Evolutionary conservation across 352 stramenopile species (phyloP).

Genomic region (Pythium myriotylum): DNA sequence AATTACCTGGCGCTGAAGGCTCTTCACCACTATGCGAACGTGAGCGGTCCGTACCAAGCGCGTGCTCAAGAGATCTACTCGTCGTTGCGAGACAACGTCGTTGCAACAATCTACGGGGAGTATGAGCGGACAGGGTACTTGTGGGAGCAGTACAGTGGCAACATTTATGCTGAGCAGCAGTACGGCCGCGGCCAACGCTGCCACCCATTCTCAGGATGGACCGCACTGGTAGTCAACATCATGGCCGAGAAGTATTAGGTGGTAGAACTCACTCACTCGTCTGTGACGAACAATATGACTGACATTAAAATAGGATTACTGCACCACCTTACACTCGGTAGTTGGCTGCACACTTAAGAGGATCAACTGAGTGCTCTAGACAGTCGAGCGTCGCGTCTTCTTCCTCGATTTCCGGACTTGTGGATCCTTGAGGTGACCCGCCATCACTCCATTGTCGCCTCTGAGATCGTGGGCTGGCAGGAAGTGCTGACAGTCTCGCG

Average conservation of each 20-base stretch:
- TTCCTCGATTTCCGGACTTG: slow-evolving; percentile 10
- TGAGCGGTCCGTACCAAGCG: slow-evolving; percentile 44
- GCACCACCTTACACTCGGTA: slow-evolving; percentile 54
- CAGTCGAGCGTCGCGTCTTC: slow-evolving; percentile 25
- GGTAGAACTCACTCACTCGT: neutral
- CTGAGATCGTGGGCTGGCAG: slow-evolving; percentile 13
- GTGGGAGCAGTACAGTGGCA: slow-evolving; percentile 94
- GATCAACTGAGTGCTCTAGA: slow-evolving; percentile 33
- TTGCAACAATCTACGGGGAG: slow-evolving; percentile 68
- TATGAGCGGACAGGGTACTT: slow-evolving; percentile 90
- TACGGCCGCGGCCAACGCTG: slow-evolving; percentile 87
- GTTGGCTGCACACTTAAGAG: slow-evolving; percentile 56
- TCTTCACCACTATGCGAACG: slow-evolving; percentile 75
- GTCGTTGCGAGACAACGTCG: slow-evolving; percentile 59
- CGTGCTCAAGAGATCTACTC: slow-evolving; percentile 52
- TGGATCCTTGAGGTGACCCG: slow-evolving; percentile 5
- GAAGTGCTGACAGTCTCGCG: slow-evolving; percentile 20
- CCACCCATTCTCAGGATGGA: slow-evolving; percentile 96
- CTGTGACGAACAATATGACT: neutral
- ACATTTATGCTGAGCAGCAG: slow-evolving; percentile 38
- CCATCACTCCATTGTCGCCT: slow-evolving; percentile 14
- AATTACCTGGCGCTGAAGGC: slow-evolving; percentile 92
- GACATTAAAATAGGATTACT: neutral
- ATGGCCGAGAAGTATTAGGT: slow-evolving; percentile 90
- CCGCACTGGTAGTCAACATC: slow-evolving; percentile 91